Conservation (phyloP, 2,329 filamentous ascomycete genomes). For the Neurospora crassa region DNA sequence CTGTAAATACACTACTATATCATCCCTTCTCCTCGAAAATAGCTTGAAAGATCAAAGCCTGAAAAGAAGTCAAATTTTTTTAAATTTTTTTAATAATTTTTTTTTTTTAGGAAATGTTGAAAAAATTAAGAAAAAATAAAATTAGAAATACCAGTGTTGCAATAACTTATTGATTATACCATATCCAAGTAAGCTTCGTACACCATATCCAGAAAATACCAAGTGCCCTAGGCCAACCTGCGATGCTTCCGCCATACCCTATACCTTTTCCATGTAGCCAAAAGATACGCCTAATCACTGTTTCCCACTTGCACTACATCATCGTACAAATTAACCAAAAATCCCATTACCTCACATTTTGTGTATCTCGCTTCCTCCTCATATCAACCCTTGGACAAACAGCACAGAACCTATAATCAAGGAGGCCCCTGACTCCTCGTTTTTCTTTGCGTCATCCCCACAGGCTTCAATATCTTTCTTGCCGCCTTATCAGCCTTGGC, state of each 20-base stretch:
- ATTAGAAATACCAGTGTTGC: too few relatives aligned
- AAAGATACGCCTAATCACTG: not conserved
- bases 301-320: not conserved
- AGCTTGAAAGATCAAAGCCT: not conserved
- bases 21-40: not conserved
- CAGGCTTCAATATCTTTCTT: conserved; percentile 8
- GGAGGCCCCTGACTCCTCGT: conserved; percentile 20
- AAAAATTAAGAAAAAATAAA: too few relatives aligned
- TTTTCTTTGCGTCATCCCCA: conserved; percentile 16
- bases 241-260: not conserved
- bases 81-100: too few relatives aligned
- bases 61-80: too few relatives aligned
- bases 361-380: not conserved
- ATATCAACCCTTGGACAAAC: not conserved
- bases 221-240: not conserved
- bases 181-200: not conserved
- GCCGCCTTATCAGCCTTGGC: conserved; percentile 14
- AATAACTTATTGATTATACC: not conserved
- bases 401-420: not conserved
- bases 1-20: not conserved
- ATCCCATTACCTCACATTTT: not conserved
- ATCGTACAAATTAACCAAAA: not conserved
- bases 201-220: not conserved
- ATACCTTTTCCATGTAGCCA: not conserved
- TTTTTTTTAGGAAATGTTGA: too few relatives aligned